phyloP scores from a whole-genome alignment of 306 rosid species.

The Castanospermum australe region DNA sequence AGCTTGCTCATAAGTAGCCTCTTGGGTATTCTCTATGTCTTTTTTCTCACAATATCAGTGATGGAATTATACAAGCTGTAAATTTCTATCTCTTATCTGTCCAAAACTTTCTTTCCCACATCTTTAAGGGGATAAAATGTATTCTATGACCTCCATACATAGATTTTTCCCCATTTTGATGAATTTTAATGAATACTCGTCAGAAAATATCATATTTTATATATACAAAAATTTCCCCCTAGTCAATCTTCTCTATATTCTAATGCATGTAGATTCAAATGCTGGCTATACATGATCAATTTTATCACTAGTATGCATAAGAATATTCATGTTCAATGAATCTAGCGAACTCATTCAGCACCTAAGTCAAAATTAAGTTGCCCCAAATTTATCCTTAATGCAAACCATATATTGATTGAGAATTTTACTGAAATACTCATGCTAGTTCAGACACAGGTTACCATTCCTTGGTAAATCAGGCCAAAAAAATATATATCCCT shows the following conservation, averaged over 20 bases:
- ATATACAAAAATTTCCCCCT: too few species aligned
- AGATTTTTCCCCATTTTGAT: too few species aligned
- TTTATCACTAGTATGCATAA: conserved; percentile 1
- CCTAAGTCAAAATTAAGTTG: neutral
- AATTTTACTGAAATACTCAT: neutral
- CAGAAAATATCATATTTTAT: too few species aligned
- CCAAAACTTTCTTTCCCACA: neutral
- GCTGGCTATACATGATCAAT: neutral
- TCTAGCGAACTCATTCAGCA: neutral
- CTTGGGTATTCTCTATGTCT: too few species aligned
- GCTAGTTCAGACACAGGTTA: neutral
- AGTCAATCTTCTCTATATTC: neutral
- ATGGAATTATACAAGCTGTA: neutral
- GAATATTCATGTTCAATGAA: neutral
- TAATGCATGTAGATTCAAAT: neutral
- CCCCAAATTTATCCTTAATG: neutral
- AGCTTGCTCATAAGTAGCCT: too few species aligned
- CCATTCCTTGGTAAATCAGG: neutral
- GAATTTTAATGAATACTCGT: too few species aligned
- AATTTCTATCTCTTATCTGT: neutral
- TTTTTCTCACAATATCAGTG: too few species aligned
- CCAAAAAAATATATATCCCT: neutral
- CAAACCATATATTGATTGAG: neutral
- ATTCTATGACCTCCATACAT: too few species aligned
- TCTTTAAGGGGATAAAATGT: too few species aligned